Evolutionary conservation across 768 basidiomycete genomes (phyloP).

Genomic region (Amanita subjunquillea): DNA sequence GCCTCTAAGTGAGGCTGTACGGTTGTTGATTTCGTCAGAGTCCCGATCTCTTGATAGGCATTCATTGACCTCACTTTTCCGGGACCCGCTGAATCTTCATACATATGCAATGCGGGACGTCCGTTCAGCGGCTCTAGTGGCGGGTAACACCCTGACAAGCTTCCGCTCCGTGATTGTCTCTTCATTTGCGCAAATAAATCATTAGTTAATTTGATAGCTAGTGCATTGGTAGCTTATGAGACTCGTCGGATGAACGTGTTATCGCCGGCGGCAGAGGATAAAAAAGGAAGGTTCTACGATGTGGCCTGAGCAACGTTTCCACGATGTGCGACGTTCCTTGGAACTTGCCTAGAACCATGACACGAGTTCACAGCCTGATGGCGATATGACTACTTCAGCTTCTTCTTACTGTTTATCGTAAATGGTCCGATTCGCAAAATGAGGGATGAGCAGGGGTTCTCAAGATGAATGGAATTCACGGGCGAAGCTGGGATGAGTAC

Average conservation of each 20-base stretch:
- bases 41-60: too few relatives aligned
- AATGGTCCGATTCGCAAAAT: too few relatives aligned
- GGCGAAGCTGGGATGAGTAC: constrained; percentile 70
- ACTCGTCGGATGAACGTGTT: background rate
- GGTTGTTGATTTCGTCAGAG: too few relatives aligned
- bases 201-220: background rate
- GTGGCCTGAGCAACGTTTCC: background rate
- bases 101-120: background rate
- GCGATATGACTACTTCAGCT: constrained; percentile 66
- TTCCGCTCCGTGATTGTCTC: background rate
- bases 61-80: too few relatives aligned
- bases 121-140: background rate
- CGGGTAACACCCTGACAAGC: background rate
- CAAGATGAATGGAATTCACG: constrained; percentile 15
- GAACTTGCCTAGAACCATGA: too few relatives aligned
- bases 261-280: background rate
- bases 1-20: too few relatives aligned
- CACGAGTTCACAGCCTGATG: background rate
- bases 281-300: background rate
- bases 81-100: background rate
- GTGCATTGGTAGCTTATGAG: background rate
- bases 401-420: constrained; percentile 69
- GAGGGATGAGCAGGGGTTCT: background rate
- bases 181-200: background rate
- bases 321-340: background rate